Conservation (phyloP, 2,329 filamentous ascomycete species). For the Sporothrix curviconia region DNA sequence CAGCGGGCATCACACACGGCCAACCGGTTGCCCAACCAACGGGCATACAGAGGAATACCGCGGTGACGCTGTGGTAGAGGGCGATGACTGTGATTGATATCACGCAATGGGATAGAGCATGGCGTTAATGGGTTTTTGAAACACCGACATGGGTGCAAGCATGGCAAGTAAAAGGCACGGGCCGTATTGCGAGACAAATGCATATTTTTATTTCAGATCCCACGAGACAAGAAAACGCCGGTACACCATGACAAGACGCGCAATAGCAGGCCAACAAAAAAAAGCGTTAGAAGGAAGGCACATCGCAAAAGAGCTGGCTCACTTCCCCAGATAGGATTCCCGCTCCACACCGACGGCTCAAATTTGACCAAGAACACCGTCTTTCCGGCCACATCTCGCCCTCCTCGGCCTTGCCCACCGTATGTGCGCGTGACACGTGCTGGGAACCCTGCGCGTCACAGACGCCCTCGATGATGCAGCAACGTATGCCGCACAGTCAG, state of each 20-base stretch:
- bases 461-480: conserved; percentile 89
- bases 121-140: neutral
- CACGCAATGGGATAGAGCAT: neutral
- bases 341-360: conserved; percentile 83
- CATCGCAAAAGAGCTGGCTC: neutral
- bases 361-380: conserved; percentile 96
- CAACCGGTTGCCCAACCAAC: too few species aligned
- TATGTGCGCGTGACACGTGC: conserved; percentile 88
- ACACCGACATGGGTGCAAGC: neutral
- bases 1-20: too few species aligned
- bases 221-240: too few species aligned
- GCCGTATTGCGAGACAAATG: neutral
- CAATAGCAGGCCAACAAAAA: neutral
- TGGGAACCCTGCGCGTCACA: conserved; percentile 86
- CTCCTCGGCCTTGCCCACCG: conserved; percentile 52
- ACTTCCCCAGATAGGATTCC: conserved; percentile 71
- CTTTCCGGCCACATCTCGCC: conserved; percentile 89
- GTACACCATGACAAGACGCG: neutral
- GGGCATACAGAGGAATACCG: conserved; percentile 18
- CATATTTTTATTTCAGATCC: neutral
- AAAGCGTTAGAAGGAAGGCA: neutral
- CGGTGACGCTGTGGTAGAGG: neutral
- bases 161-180: neutral
- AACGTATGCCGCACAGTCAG: conserved; percentile 90
- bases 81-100: neutral